Base-by-base conservation (phyloP, 148 eudicot genomes). In the Silene latifolia region DNA sequence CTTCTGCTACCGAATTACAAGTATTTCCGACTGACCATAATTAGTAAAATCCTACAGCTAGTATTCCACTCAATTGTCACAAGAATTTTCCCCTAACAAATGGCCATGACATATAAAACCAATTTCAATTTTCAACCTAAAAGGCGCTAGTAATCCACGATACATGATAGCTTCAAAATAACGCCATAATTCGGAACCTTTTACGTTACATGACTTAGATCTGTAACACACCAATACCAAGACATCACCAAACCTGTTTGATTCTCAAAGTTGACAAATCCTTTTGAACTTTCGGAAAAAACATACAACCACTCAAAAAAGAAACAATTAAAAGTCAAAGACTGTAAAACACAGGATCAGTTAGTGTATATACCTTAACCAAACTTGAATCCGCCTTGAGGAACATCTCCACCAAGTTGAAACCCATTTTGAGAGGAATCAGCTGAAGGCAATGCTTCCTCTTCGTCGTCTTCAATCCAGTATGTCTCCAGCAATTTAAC, bases 381-480 rank as follows among this genome's bases (percentile, higher is more conserved):
- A 72, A 93, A 90, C 74, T 86, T 90, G 87, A 93, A 93, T 67
- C 98, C 98, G 62, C 92, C 98, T 59, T 90, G 84, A 51, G 96
- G 98, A 80, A 86, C 93, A 18, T 72, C 79, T 47, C 87, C 96
- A 65, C 91, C 98, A 54, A 90, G 88, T 44, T 84, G 84, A 78
- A 90, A 90, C 75, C 98, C 93, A 71, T 86, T 73, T 83, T 90
- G 90, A 70, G 87, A 78, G 80, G 85, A 77, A 67, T 90, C 98
- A 72, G 80, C 89, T 32, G 90, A 56, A 78, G 88, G 86, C 67
- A 86, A 77, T 67, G 88, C 85, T 80, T 89, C 96, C 17, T 90
- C 97, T 13, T 90, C 97, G 8, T 92, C 97, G 0, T 90, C 98
- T 72, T 90, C 97, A 72, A 86, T 74, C 98, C 98, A 92, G 61